These are phyloP conservation scores for Verticillium albo-atrum DNA, from an alignment of 2,329 filamentous ascomycete species.

Conservation along the genomic window DNA sequence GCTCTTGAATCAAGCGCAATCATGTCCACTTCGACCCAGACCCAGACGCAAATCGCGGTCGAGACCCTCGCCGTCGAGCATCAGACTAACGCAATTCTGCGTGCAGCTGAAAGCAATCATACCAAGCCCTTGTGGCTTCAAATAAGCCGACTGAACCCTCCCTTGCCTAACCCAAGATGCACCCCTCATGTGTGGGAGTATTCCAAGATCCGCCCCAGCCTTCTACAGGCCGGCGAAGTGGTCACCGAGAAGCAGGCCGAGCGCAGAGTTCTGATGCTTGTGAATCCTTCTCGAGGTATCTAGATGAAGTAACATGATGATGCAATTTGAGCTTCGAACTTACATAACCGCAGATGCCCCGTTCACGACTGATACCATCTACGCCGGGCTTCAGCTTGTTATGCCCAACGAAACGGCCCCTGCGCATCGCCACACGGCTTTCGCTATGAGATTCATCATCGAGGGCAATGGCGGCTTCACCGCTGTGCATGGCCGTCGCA, in stretches of 20 bases:
- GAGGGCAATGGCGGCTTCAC: slow-evolving; percentile 50
- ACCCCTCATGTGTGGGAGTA: slow-evolving; percentile 29
- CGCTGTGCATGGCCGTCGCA: slow-evolving; percentile 44
- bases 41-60: no score
- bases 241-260: slow-evolving; percentile 29
- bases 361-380: slow-evolving; percentile 51
- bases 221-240: slow-evolving; percentile 25
- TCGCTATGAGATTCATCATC: slow-evolving; percentile 51
- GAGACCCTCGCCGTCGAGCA: no score
- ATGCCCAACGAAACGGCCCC: slow-evolving; percentile 47
- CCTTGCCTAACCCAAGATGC: slow-evolving; percentile 34
- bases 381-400: slow-evolving; percentile 49
- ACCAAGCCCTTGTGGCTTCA: slow-evolving; percentile 37
- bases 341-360: slow-evolving; percentile 31
- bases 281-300: slow-evolving; percentile 25
- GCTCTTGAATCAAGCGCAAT: no score
- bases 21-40: no score
- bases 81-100: neutral
- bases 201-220: slow-evolving; percentile 22
- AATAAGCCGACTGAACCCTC: slow-evolving; percentile 38
- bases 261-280: slow-evolving; percentile 30
- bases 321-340: no score
- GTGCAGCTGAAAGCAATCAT: slow-evolving; percentile 8
- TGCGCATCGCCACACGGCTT: slow-evolving; percentile 49
- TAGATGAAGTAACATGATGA: neutral